Evolutionary conservation across 2,329 filamentous ascomycete genomes (phyloP).

Genomic region (Lasiodiplodia sp.): DNA sequence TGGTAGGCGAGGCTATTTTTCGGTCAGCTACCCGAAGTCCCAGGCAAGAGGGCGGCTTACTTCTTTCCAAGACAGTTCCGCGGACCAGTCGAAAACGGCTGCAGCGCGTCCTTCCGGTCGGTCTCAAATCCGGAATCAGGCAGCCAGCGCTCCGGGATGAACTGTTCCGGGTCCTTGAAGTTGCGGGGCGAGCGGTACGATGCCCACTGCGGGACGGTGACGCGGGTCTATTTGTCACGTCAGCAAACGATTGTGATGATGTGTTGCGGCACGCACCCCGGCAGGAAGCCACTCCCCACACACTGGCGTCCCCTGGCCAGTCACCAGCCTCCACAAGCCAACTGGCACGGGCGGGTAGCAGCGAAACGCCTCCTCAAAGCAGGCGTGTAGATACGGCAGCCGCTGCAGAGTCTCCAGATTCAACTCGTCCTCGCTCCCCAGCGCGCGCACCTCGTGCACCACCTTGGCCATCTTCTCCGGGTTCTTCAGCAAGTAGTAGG

Average conservation of each 20-base stretch:
- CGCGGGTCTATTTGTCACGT: conserved; percentile 34
- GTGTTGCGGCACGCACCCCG: conserved; percentile 36
- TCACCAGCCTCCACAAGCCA: conserved; percentile 44
- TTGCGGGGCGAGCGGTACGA: conserved; percentile 35
- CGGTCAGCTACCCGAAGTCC: not conserved
- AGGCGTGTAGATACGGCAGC: conserved; percentile 29
- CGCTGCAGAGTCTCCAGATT: not conserved
- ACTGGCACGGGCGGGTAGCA: conserved; percentile 45
- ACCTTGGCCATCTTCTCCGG: not conserved
- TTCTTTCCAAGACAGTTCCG: conserved; percentile 49
- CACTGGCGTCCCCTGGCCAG: conserved; percentile 46
- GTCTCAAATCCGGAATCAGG: conserved; percentile 36
- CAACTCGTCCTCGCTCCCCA: not conserved
- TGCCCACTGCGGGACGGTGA: conserved; percentile 32
- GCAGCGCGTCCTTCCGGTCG: conserved; percentile 46
- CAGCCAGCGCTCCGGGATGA: conserved; percentile 43
- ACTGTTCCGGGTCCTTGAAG: conserved; percentile 48
- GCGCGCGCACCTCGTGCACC: conserved; percentile 8
- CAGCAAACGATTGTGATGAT: not conserved
- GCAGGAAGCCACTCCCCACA: conserved; percentile 44
- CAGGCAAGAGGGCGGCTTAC: conserved; percentile 36
- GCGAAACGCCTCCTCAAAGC: conserved; percentile 49
- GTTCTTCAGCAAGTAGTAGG: conserved; percentile 44
- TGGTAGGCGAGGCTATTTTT: conserved; percentile 44
- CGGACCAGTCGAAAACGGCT: conserved; percentile 54